Percentiles rank a stretch among this genome's conserved stretches.
These are phyloP conservation scores for Psilocybe cubensis DNA, from an alignment of 768 basidiomycete species.

Conservation along the genomic window DNA sequence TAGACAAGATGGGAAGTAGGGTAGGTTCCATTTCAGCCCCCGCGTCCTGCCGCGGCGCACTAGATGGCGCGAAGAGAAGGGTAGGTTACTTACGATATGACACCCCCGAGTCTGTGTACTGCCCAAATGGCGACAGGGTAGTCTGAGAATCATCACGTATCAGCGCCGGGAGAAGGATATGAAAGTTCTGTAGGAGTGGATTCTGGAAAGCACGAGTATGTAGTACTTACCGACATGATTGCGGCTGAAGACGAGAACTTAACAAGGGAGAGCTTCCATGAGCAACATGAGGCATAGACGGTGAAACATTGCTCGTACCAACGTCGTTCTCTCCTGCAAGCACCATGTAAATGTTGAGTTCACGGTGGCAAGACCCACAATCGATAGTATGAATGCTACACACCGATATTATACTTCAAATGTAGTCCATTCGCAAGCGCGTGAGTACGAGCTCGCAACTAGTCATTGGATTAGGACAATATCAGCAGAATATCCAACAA, in stretches of 20 bases:
- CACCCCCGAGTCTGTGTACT: constrained; percentile 55
- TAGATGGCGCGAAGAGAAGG: too few relatives aligned
- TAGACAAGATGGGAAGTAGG: background rate
- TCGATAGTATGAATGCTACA: constrained; percentile 12
- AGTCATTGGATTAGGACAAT: background rate
- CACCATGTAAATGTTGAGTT: background rate
- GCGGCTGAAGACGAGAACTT: constrained; percentile 67
- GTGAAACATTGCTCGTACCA: constrained; percentile 37
- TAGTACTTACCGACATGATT: constrained; percentile 69
- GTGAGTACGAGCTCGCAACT: constrained; percentile 51
- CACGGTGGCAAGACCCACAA: background rate
- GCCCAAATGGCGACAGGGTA: constrained; percentile 62
- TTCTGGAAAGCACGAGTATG: background rate
- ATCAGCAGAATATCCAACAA: background rate
- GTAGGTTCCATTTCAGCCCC: too few relatives aligned
- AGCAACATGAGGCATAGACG: background rate
- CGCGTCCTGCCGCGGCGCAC: too few relatives aligned
- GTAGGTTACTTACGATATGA: constrained; percentile 50
- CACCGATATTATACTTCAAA: constrained; percentile 46
- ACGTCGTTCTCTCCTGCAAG: constrained; percentile 49
- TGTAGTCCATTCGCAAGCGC: constrained; percentile 52
- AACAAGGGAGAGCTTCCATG: background rate
- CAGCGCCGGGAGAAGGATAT: background rate
- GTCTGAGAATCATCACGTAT: constrained; percentile 35
- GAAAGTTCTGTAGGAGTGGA: too few relatives aligned